Conservation (phyloP, 441 rosid genomes). For the Codiaeum variegatum region DNA sequence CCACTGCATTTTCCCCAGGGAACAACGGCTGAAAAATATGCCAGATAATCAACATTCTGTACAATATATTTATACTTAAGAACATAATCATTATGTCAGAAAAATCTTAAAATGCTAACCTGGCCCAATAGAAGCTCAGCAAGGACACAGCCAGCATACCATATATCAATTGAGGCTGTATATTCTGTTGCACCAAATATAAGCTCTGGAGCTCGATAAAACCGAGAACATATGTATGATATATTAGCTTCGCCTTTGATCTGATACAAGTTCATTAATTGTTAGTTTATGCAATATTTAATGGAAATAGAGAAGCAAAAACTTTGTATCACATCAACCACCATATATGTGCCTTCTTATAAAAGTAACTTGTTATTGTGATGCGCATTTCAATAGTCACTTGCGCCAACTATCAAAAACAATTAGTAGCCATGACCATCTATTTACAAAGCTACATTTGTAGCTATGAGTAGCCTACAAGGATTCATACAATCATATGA, state of each 20-base stretch:
- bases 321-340: background rate
- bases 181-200: constrained; percentile 98
- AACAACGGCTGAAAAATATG: constrained; percentile 72
- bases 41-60: background rate
- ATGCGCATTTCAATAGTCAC: background rate
- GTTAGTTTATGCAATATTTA: constrained; percentile 21
- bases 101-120: constrained; percentile 35
- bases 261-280: constrained; percentile 32
- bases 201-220: constrained; percentile 95
- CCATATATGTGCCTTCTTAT: background rate
- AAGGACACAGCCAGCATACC: constrained; percentile 97
- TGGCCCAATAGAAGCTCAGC: constrained; percentile 90
- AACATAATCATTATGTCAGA: background rate
- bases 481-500: background rate
- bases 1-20: constrained; percentile 93
- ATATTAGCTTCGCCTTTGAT: constrained; percentile 98
- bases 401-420: background rate
- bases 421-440: background rate
- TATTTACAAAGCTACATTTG: background rate
- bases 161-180: constrained; percentile 80
- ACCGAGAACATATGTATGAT: constrained; percentile 93
- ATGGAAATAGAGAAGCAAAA: background rate
- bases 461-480: background rate
- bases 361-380: background rate
- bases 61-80: background rate